Evolutionary conservation across 345 rosid species (phyloP), one percentile per base, ranked within the genome.

Genomic region (Aquilaria yunnanensis): DNA sequence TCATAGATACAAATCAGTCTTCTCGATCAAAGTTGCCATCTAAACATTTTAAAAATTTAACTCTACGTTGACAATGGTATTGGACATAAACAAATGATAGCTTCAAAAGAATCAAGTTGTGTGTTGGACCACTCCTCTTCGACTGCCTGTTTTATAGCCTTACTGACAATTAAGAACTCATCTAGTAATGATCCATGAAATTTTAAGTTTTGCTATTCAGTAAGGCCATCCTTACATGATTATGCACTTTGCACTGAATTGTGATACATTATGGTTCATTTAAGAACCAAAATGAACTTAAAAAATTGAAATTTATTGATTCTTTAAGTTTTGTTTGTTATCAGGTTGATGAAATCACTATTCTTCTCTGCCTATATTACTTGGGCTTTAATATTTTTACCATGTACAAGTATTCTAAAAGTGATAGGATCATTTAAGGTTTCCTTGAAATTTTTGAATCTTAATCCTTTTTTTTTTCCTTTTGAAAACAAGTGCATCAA

Each of bases 101-200:
- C 93, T 65, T 71, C 83, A 12, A 0, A 77, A 84, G 70, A 95
- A 95, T 78, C 75, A 85, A 74, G 69, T 90, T 55, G 99, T 91
- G 56, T 76, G 66, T 69, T 91, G 99, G 99, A 81, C 77, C 52
- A 86, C 99, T 75, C 96, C 96, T 60, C 93, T 94, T 67, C 96
- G 99, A 69, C 90, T 95, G 66, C 99, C 96, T 54, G 93, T 95
- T 77, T 90, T 91, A 62, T 97, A 91, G 60, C 99, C 99, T 59
- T 91, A 95, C 71, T 80, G 83, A 60, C 80, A 82, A 60, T 51
- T 78, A 68, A 96, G 89, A 75, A 85, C 88, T 63, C 96, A 82
- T 64, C 81, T 86, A 74, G 99, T 90, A 90, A 82, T 66, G 53
- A 65, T 66, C 72, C 63, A 41, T 50, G 63, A 63, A 14, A 16